Percentiles rank a stretch among this genome's conserved stretches.
Evolutionary conservation across 2,329 filamentous ascomycete genomes (phyloP).

Genomic region (Epichloe bromicola): DNA sequence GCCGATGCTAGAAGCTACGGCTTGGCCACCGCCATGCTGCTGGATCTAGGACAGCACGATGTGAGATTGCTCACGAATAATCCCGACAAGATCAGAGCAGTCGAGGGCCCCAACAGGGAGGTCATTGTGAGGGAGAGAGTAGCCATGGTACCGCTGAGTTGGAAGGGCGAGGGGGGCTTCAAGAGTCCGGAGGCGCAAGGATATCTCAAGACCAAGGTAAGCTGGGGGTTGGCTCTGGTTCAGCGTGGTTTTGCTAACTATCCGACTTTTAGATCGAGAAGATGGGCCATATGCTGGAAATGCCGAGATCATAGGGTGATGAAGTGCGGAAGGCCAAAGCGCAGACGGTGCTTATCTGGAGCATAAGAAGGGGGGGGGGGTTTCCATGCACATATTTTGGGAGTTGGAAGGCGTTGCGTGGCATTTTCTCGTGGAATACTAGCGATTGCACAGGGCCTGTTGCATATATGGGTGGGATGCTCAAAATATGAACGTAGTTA

Average conservation of each 20-base stretch:
- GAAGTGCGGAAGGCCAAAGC: neutral
- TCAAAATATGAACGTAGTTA: too few relatives aligned
- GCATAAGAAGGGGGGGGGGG: neutral
- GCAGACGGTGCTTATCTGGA: neutral
- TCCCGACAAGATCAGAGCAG: conserved; percentile 87
- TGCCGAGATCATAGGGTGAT: conserved; percentile 21
- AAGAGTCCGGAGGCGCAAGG: conserved; percentile 81
- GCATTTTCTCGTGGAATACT: neutral
- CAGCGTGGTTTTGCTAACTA: conserved; percentile 10
- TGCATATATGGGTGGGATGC: neutral
- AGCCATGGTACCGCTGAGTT: conserved; percentile 88
- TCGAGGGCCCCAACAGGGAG: conserved; percentile 84
- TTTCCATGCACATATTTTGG: neutral
- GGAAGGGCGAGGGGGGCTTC: conserved; percentile 80
- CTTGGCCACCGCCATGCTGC: conserved; percentile 86
- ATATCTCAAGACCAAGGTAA: conserved; percentile 87
- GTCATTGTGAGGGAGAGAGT: conserved; percentile 82
- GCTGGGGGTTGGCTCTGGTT: conserved; percentile 14
- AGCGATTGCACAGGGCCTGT: neutral
- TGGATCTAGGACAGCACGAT: conserved; percentile 68
- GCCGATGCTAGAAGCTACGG: conserved; percentile 93
- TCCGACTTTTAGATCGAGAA: conserved; percentile 53
- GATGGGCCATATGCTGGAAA: conserved; percentile 70
- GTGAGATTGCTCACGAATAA: conserved; percentile 89
- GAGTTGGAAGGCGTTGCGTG: neutral